Evolutionary conservation across 2,329 filamentous ascomycete genomes (phyloP), one percentile per base, ranked within the genome.

Genomic region (Didymella lethalis): DNA sequence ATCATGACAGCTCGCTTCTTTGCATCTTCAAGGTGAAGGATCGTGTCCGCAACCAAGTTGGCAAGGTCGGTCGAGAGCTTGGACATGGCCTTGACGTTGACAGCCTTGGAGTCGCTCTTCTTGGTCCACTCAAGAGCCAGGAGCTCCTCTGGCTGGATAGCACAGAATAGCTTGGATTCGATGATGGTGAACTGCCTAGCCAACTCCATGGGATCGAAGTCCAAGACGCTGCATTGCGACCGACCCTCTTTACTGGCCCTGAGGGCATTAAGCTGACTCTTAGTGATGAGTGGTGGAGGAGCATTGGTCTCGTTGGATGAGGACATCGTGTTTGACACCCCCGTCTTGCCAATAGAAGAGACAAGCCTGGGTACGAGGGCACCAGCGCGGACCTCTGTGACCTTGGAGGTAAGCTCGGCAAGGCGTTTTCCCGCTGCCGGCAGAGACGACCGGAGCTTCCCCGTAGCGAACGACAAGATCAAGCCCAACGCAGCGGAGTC

Each of bases 51-150:
- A 11, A 99, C 95, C 38, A 98, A 82, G 71, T 97, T 95, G 4
- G 94, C 93, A 18, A 99, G 82, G 64, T 97, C 93, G 0, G 93
- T 99, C 3, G 94, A 96, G 40, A 99, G 82, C 0, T 90, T 89
- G 1, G 93, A 95, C 92, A 98, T 96, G 5, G 92, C 91, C 74
- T 94, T 91, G 62, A 99, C 94, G 64, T 98, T 97, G 38, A 91
- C 88, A 1, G 93, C 91, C 59, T 90, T 86, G 0, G 87, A 88
- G 5, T 89, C 91, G 2, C 86, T 85, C 68, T 93, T 92, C 81
- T 96, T 97, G 78, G 90, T 96, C 93, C 94, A 98, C 77, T 96
- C 93, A 0, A 92, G 91, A 2, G 89, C 92, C 10, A 99, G 84
- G 4, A 99, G 86, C 77, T 99, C 95, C 66, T 97, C 92, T 0